Conservation (phyloP, 73 alveolate species). For the Paramecium octaurelia region DNA sequence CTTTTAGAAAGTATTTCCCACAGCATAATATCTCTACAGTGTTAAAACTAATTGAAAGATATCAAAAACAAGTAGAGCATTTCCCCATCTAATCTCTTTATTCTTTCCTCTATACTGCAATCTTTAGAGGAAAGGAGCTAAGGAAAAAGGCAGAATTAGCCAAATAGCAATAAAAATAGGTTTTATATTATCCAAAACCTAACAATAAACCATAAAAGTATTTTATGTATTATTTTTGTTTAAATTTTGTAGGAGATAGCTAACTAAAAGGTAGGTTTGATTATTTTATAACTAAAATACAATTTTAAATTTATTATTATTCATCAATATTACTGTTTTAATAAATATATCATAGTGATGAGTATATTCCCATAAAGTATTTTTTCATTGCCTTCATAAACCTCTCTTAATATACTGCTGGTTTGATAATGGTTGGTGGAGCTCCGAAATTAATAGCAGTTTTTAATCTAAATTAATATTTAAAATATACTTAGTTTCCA, state of each 20-base stretch:
- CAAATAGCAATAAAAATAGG: neutral
- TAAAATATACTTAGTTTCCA: constrained; percentile 47
- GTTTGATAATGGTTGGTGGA: constrained; percentile 59
- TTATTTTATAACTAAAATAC: neutral
- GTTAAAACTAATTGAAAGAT: neutral
- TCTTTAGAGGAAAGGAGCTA: neutral
- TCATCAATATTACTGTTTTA: neutral
- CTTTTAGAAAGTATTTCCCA: constrained; percentile 4
- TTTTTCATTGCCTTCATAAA: constrained; percentile 49
- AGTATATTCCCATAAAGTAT: constrained; percentile 55
- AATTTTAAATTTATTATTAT: neutral
- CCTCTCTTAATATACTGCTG: constrained; percentile 54
- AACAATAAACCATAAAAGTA: neutral
- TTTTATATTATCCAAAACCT: neutral
- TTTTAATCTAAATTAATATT: neutral
- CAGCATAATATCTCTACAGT: neutral
- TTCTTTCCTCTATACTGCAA: neutral
- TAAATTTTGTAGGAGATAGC: neutral
- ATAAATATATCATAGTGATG: neutral
- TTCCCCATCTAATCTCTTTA: neutral
- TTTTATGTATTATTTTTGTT: neutral
- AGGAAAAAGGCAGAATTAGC: neutral
- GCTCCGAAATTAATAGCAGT: neutral
- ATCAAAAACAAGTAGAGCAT: neutral
- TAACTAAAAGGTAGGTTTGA: neutral